Evolutionary conservation across 2,329 filamentous ascomycete species (phyloP).

Genomic region (Polychaeton citri): DNA sequence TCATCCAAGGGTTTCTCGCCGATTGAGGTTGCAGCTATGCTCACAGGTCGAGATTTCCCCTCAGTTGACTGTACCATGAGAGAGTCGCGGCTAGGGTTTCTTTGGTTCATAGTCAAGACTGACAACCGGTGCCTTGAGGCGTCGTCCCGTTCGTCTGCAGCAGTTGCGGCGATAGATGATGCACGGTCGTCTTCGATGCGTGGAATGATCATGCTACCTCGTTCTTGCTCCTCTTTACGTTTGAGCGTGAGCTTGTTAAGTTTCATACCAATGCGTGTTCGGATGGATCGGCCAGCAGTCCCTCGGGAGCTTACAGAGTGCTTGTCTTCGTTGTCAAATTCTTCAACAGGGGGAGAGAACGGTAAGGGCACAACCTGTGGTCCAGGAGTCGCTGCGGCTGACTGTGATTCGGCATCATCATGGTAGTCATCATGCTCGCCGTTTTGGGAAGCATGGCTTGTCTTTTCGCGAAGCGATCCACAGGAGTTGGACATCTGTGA

Average conservation of each 20-base stretch:
- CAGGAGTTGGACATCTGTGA: background rate
- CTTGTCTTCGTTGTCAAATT: conserved; percentile 37
- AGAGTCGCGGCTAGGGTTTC: background rate
- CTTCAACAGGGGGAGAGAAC: conserved; percentile 44
- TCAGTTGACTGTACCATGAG: background rate
- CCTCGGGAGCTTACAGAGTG: conserved; percentile 4
- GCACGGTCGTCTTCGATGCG: conserved; percentile 26
- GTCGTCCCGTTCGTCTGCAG: conserved; percentile 46
- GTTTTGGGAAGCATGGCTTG: background rate
- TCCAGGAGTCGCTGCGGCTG: background rate
- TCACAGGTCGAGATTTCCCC: background rate
- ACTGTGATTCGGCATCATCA: background rate
- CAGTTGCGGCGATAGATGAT: conserved; percentile 38
- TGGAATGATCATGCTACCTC: conserved; percentile 12
- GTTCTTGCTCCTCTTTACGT: conserved; percentile 4
- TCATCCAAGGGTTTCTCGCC: conserved; percentile 9
- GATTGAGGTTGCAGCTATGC: background rate
- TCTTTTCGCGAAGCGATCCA: background rate
- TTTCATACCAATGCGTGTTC: conserved; percentile 2
- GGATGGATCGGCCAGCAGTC: conserved; percentile 1
- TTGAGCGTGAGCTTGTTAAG: conserved; percentile 4
- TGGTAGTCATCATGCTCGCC: background rate
- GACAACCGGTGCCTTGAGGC: conserved; percentile 8
- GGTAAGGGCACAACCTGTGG: conserved; percentile 46
- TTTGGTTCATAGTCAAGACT: background rate